Base-by-base conservation (phyloP, 1,284 basidiomycete genomes). In the Heterobasidion occidentale region DNA sequence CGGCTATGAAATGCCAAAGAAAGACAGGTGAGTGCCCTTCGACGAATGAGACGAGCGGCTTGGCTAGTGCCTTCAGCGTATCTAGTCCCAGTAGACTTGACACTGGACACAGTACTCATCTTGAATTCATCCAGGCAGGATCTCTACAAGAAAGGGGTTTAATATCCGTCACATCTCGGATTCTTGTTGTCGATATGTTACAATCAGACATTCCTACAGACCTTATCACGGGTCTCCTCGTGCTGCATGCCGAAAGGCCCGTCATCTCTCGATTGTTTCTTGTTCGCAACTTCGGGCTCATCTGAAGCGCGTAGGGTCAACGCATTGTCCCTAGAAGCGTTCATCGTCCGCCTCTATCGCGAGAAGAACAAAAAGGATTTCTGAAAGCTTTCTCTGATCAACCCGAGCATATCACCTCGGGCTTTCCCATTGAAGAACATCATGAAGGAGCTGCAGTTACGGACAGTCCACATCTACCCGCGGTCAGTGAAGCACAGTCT, bases 341-440 rank as follows among this genome's bases (percentile, higher is more conserved):
- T 98, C 71, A 92, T 96, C 46, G 86, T 94, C 50, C 82, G 94
- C 6, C 73, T 97, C 1, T 97, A 89, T 66, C 82, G 94, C 48
- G 87, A 95, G 67, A 84, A 88, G 70, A 98, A 98, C 70, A 75
- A 81, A 69, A 80, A 78, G 6, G 95, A 1, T 99, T 98, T 69
- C 74, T 98, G 60, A 98, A 99, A 70, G 97, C 94, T 0, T 98
- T 99, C 67, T 94, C 94, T 0, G 96, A 98, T 68, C 88, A 98
- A 63, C 94, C 96, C 0, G 96, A 99, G 68, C 84, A 89, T 58
- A 97, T 99, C 60, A 94, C 90, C 0, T 91, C 86, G 95, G 95
- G 0, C 74, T 98, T 66, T 93, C 1, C 95, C 96, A 0, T 74
- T 99, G 17, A 90, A 90, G 65, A 94, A 89, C 51, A 91, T 97